A percentile compares a stretch with the other conserved stretches of the same genome.
Conservation (phyloP, 306 rosid species). For the Leucaena leucocephala region DNA sequence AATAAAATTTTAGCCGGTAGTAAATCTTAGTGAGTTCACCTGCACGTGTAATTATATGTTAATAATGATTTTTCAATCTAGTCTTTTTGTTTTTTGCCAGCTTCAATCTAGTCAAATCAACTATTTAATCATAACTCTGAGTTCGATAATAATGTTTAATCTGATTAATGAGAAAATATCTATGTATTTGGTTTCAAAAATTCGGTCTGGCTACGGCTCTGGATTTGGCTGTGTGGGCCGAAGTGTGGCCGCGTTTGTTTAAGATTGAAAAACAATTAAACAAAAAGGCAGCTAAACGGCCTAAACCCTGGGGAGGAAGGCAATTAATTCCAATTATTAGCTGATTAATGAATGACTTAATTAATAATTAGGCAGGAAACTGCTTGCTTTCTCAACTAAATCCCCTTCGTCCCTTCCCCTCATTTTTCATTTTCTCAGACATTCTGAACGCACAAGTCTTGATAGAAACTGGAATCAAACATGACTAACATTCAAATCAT, state of each 20-base stretch:
- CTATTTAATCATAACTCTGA: too few species aligned
- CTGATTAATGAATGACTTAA: neutral
- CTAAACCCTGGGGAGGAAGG: neutral
- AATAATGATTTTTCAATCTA: too few species aligned
- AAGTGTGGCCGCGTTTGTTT: neutral
- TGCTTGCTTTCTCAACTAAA: neutral
- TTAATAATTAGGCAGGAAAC: neutral
- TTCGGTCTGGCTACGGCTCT: neutral
- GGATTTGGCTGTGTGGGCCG: neutral
- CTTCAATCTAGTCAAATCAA: too few species aligned
- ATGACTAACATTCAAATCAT: neutral
- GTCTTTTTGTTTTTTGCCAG: too few species aligned
- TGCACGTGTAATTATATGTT: too few species aligned
- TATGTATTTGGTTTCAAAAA: neutral
- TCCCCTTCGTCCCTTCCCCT: neutral
- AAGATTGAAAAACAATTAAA: neutral
- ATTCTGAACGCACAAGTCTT: neutral
- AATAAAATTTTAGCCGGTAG: too few species aligned
- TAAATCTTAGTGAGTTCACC: too few species aligned
- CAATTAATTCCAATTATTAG: neutral
- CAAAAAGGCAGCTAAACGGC: neutral
- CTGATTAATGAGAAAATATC: too few species aligned
- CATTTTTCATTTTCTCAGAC: neutral
- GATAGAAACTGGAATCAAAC: neutral
- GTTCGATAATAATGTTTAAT: too few species aligned